Conservation (phyloP, 2,329 filamentous ascomycete species). For the Ophiostoma quercus region DNA sequence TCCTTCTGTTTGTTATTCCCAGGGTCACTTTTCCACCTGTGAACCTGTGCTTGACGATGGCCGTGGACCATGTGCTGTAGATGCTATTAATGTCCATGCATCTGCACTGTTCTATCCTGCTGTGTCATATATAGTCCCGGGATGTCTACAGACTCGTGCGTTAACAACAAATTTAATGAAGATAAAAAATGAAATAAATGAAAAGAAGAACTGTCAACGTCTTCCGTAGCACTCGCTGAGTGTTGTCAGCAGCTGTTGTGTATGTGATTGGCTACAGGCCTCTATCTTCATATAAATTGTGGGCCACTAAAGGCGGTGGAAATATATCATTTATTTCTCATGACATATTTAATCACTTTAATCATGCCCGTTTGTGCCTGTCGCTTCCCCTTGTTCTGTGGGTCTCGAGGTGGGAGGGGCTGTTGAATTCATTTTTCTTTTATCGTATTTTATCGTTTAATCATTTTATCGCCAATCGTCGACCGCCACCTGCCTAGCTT, state of each 20-base stretch:
- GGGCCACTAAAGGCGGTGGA: neutral
- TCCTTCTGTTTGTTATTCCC: neutral
- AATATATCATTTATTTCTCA: neutral
- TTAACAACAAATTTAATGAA: neutral
- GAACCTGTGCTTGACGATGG: no score
- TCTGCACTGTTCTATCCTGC: neutral
- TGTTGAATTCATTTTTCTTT: neutral
- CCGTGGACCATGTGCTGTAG: neutral
- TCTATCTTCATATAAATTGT: neutral
- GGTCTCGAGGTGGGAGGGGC: neutral
- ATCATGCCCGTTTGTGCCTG: neutral
- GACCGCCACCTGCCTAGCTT: conserved; percentile 1
- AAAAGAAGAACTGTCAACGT: neutral
- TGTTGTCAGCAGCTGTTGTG: neutral
- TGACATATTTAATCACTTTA: neutral
- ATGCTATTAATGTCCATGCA: neutral
- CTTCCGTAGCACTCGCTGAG: neutral
- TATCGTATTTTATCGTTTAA: neutral
- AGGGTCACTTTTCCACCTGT: neutral
- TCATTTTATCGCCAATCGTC: neutral
- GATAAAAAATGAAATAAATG: neutral
- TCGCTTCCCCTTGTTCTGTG: conserved; percentile 7
- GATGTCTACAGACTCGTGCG: neutral
- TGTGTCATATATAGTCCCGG: neutral
- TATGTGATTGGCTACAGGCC: neutral